Conservation (phyloP, 306 rosid species). For the Castanopsis chinensis region DNA sequence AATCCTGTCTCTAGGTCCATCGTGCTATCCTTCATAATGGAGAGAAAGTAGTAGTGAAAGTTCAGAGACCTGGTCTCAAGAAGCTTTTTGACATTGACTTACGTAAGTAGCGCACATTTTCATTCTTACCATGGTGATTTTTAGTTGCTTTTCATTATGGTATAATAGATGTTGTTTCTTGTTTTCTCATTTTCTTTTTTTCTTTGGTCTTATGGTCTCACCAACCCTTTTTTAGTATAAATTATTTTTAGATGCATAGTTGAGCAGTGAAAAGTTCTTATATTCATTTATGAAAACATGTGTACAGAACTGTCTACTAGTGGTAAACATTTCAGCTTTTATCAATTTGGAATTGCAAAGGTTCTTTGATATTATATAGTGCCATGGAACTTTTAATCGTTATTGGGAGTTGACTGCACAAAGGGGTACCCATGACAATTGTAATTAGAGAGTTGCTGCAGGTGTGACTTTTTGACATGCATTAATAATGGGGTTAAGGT, state of each 20-base stretch:
- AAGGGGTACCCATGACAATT: not conserved
- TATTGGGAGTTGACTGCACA: not conserved
- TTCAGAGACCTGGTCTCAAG: slow-evolving; percentile 95
- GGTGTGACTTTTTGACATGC: not conserved
- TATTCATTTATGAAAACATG: not conserved
- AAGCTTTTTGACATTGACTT: slow-evolving; percentile 95
- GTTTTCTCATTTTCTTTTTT: not conserved
- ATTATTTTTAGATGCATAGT: not conserved
- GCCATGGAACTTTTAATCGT: not conserved
- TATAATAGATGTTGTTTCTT: slow-evolving; percentile 1
- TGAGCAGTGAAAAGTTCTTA: not conserved
- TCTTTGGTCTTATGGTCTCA: not conserved
- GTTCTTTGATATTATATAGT: not conserved
- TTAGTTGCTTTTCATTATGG: slow-evolving; percentile 3
- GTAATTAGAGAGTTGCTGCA: not conserved
- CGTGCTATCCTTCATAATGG: slow-evolving; percentile 90
- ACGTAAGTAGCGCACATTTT: slow-evolving; percentile 52
- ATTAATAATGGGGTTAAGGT: not conserved
- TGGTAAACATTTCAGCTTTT: not conserved
- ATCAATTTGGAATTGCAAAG: too few relatives aligned
- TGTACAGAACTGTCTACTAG: not conserved
- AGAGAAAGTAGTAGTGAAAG: slow-evolving; percentile 87
- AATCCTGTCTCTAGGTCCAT: slow-evolving; percentile 59
- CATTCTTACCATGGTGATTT: not conserved
- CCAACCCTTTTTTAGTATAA: not conserved